phyloP scores from a whole-genome alignment of 2,329 filamentous ascomycete species.

The Cytospora leucostoma region DNA sequence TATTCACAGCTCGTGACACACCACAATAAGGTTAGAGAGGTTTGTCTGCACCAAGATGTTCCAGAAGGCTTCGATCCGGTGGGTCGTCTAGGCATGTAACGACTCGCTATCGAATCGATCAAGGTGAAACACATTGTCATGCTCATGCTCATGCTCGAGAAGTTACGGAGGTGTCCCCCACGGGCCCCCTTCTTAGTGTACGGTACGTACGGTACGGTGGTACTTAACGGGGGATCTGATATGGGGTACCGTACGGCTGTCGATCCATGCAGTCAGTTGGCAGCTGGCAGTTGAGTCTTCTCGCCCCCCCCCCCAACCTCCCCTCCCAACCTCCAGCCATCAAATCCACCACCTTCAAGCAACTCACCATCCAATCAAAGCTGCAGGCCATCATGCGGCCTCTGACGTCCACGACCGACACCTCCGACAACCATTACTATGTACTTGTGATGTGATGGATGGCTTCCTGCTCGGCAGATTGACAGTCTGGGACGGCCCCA shows the following conservation, averaged over 20 bases:
- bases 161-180: background rate
- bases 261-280: background rate
- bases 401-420: background rate
- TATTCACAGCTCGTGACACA: no score
- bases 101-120: background rate
- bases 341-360: background rate
- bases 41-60: constrained; percentile 12
- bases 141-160: background rate
- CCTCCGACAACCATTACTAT: background rate
- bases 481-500: background rate
- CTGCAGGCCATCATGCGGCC: constrained; percentile 1
- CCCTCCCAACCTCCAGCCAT: background rate
- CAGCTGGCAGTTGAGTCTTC: background rate
- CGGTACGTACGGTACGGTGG: background rate
- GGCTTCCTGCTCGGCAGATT: background rate
- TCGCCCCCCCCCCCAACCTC: no score
- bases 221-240: background rate
- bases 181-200: no score
- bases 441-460: background rate
- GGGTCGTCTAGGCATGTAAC: background rate
- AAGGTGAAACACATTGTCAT: constrained; percentile 25
- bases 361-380: background rate
- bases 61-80: constrained; percentile 24
- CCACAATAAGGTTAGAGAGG: background rate
- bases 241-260: no score